phyloP scores from a whole-genome alignment of 2,329 filamentous ascomycete species.

The Colletotrichum brevisporum region DNA sequence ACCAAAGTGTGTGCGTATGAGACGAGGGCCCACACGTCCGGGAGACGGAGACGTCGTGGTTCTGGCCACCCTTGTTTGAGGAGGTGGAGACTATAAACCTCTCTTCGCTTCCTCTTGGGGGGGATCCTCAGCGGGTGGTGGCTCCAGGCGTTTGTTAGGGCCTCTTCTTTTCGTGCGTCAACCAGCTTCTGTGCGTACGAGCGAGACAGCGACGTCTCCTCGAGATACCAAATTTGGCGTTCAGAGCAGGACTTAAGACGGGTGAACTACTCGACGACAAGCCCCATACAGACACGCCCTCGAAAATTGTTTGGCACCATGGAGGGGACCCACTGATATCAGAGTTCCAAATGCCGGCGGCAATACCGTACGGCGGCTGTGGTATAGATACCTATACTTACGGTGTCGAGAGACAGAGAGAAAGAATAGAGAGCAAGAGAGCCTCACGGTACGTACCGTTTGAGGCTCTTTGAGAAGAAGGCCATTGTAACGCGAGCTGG shows the following conservation, averaged over 20 bases:
- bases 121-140: too few species aligned
- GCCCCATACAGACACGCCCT: slow-evolving; percentile 8
- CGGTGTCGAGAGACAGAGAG: too few species aligned
- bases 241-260: slow-evolving; percentile 29
- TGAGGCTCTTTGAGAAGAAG: slow-evolving; percentile 34
- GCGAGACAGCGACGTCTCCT: slow-evolving; percentile 16
- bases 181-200: slow-evolving; percentile 33
- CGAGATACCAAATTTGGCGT: slow-evolving; percentile 24
- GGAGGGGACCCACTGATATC: slow-evolving; percentile 25
- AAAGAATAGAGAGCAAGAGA: too few species aligned
- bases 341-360: slow-evolving; percentile 10
- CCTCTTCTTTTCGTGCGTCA: slow-evolving; percentile 14
- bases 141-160: neutral
- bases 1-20: slow-evolving; percentile 37
- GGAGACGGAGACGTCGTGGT: slow-evolving; percentile 26
- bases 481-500: slow-evolving; percentile 21
- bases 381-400: too few species aligned
- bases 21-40: slow-evolving; percentile 27
- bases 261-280: slow-evolving; percentile 16
- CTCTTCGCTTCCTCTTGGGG: slow-evolving; percentile 2
- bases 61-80: slow-evolving; percentile 35
- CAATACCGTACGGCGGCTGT: slow-evolving; percentile 20
- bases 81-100: slow-evolving; percentile 11
- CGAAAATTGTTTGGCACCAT: neutral
- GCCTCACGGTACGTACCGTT: slow-evolving; percentile 1